phyloP scores from a whole-genome alignment of 2,329 filamentous ascomycete species.

The Colletotrichum ledebouriae region DNA sequence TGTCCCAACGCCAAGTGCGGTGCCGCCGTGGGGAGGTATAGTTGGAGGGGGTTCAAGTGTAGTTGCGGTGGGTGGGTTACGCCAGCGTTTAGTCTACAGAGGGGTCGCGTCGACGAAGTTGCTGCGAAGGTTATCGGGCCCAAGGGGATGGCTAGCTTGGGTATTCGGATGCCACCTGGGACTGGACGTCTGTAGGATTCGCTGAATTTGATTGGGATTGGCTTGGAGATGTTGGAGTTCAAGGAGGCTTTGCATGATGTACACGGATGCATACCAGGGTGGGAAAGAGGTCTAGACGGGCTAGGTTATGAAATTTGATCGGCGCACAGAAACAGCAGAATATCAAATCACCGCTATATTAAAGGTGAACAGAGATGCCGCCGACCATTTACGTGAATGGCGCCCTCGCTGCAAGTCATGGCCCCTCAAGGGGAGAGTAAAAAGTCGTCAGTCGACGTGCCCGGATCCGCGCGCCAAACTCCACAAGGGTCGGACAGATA shows the following conservation, averaged over 20 bases:
- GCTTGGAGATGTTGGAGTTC: not conserved
- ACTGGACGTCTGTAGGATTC: conserved; percentile 36
- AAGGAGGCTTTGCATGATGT: not conserved
- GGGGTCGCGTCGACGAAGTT: conserved; percentile 83
- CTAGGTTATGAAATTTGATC: too few relatives aligned
- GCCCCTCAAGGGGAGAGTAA: too few relatives aligned
- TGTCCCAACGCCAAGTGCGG: conserved; percentile 86
- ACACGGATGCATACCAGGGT: too few relatives aligned
- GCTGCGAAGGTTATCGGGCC: conserved; percentile 47
- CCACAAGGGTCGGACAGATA: too few relatives aligned
- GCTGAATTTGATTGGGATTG: not conserved
- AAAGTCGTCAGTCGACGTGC: too few relatives aligned
- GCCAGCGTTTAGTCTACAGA: conserved; percentile 88
- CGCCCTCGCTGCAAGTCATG: too few relatives aligned
- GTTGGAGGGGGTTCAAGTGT: conserved; percentile 96
- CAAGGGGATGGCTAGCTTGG: conserved; percentile 50
- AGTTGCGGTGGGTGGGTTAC: conserved; percentile 92
- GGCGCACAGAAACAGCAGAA: too few relatives aligned
- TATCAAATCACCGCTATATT: not conserved
- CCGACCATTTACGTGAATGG: too few relatives aligned
- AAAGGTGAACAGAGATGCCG: not conserved
- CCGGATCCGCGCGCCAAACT: too few relatives aligned
- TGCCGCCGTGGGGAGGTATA: conserved; percentile 89
- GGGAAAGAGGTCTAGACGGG: too few relatives aligned
- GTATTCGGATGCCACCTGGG: conserved; percentile 70